phyloP scores from a whole-genome alignment of 2,329 filamentous ascomycete genomes.

The Botryosphaeria dothidea region DNA sequence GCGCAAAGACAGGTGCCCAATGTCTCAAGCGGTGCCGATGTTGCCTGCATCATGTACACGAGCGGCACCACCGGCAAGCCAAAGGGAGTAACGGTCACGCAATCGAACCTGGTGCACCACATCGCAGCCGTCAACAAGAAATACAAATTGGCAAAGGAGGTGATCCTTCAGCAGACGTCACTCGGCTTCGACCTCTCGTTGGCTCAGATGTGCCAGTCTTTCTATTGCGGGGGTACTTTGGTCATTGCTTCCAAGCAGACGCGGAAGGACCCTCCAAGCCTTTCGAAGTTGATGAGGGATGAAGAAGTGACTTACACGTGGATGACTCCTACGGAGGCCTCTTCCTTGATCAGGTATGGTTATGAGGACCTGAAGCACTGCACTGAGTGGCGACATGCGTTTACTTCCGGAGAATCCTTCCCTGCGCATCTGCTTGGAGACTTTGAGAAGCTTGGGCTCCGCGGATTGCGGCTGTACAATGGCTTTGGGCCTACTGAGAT shows the following conservation, averaged over 20 bases:
- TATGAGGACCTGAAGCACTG: slow-evolving; percentile 22
- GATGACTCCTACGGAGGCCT: slow-evolving; percentile 47
- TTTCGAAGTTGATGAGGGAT: slow-evolving; percentile 39
- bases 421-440: background rate
- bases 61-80: slow-evolving; percentile 23
- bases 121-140: slow-evolving; percentile 23
- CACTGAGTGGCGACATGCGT: slow-evolving; percentile 32
- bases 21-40: background rate
- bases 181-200: slow-evolving; percentile 46
- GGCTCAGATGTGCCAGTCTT: slow-evolving; percentile 43
- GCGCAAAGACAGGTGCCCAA: background rate
- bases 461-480: slow-evolving; percentile 20
- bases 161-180: slow-evolving; percentile 52
- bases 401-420: slow-evolving; percentile 27
- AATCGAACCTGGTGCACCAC: slow-evolving; percentile 32
- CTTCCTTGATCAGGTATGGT: slow-evolving; percentile 27
- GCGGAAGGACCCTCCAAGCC: slow-evolving; percentile 36
- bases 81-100: slow-evolving; percentile 40
- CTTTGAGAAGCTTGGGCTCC: slow-evolving; percentile 15
- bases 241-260: slow-evolving; percentile 33
- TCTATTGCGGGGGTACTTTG: slow-evolving; percentile 43
- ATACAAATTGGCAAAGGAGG: slow-evolving; percentile 33
- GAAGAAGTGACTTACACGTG: slow-evolving; percentile 41
- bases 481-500: slow-evolving; percentile 26
- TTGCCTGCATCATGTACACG: slow-evolving; percentile 21